Percentiles rank a stretch among this genome's conserved stretches.
These are phyloP conservation scores for Hygrophoropsis aurantiaca DNA, from an alignment of 768 basidiomycete species.

Conservation along the genomic window DNA sequence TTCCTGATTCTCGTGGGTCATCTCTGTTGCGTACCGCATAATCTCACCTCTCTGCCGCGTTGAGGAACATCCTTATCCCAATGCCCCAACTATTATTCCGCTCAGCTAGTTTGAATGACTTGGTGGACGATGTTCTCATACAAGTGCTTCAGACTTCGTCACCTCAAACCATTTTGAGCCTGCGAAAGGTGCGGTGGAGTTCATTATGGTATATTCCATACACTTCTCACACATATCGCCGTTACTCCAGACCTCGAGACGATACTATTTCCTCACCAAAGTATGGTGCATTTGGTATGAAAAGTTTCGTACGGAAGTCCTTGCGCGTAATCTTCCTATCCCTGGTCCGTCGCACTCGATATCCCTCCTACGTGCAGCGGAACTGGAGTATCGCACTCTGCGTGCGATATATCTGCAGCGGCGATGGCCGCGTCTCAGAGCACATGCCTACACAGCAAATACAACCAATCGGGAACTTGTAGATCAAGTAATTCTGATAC, in stretches of 20 bases:
- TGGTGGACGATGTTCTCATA: constrained; percentile 27
- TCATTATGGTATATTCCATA: too few species aligned
- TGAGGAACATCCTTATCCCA: too few species aligned
- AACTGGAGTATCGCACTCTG: constrained; percentile 28
- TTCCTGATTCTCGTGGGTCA: too few species aligned
- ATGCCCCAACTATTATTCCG: too few species aligned
- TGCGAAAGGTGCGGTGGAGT: constrained; percentile 26
- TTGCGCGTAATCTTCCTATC: constrained; percentile 16
- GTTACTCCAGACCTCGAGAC: constrained; percentile 21
- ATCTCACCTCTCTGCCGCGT: too few species aligned
- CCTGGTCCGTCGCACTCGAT: constrained; percentile 15
- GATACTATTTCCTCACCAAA: constrained; percentile 25
- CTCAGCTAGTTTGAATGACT: constrained; percentile 15
- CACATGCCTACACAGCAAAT: constrained; percentile 12
- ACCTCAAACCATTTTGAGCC: constrained; percentile 14
- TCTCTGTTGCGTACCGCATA: too few species aligned
- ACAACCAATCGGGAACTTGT: constrained; percentile 3
- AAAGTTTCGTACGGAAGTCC: constrained; percentile 20
- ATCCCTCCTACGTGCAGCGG: constrained; percentile 14
- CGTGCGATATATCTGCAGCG: constrained; percentile 24
- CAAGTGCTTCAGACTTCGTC: constrained; percentile 15
- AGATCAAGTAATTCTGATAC: constrained; percentile 26
- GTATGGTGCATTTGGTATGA: constrained; percentile 22
- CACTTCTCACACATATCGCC: background rate
- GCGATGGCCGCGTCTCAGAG: constrained; percentile 18